phyloP scores from a whole-genome alignment of 176 grass and related monocot species.

The Aegilops bicornis region DNA sequence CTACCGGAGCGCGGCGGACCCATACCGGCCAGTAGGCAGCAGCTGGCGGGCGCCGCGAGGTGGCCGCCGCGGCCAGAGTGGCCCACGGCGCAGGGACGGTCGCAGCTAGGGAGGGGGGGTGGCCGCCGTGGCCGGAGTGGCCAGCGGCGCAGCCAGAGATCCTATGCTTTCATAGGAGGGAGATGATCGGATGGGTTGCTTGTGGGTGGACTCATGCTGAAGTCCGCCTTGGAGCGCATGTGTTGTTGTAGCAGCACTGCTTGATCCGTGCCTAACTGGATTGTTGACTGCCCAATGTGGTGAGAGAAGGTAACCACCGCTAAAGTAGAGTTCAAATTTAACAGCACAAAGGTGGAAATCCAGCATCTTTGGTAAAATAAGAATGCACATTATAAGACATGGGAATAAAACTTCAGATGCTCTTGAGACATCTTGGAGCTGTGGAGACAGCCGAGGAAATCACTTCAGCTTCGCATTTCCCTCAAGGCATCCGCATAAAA shows the following conservation, averaged over 20 bases:
- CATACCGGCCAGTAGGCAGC: too few species aligned
- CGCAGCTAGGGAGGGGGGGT: too few species aligned
- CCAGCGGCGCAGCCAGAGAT: too few species aligned
- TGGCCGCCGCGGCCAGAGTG: too few species aligned
- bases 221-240: neutral
- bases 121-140: too few species aligned
- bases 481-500: neutral
- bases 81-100: too few species aligned
- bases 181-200: conserved; percentile 23
- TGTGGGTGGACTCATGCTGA: neutral
- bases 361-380: too few species aligned
- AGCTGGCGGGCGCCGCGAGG: too few species aligned
- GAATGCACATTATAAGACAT: neutral
- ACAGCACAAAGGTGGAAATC: neutral
- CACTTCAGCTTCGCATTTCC: neutral
- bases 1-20: too few species aligned
- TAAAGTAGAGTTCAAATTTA: neutral
- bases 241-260: too few species aligned
- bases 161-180: neutral
- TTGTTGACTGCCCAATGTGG: neutral
- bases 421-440: neutral
- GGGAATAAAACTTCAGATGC: neutral
- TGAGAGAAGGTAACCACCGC: neutral
- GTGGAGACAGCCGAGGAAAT: neutral
- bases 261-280: neutral